Evolutionary conservation across 306 rosid species (phyloP).

Genomic region (Cicer pinnatifidum): DNA sequence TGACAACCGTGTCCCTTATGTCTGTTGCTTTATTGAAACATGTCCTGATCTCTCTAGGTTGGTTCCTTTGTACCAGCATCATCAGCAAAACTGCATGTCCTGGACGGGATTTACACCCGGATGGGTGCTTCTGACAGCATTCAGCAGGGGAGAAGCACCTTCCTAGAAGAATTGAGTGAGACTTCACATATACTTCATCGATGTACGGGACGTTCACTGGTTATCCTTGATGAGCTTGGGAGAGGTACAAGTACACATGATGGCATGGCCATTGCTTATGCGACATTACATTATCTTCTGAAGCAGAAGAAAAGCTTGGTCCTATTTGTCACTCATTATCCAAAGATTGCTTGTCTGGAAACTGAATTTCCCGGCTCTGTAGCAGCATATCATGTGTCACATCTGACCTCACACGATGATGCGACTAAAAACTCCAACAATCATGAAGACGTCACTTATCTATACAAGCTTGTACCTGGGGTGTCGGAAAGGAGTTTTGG

Average conservation of each 20-base stretch:
- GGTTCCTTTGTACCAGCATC: slow-evolving; percentile 96
- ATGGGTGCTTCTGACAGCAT: slow-evolving; percentile 99
- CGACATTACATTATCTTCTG: slow-evolving; percentile 78
- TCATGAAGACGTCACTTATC: slow-evolving; percentile 74
- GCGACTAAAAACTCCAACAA: slow-evolving; percentile 41
- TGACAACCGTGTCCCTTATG: slow-evolving; percentile 30
- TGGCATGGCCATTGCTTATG: slow-evolving; percentile 89
- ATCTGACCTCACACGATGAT: slow-evolving; percentile 65
- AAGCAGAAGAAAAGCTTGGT: slow-evolving; percentile 73
- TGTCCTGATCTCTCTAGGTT: slow-evolving; percentile 68
- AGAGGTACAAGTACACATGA: slow-evolving; percentile 98
- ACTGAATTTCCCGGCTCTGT: slow-evolving; percentile 77
- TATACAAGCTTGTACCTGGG: slow-evolving; percentile 85
- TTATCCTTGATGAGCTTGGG: slow-evolving; percentile 93
- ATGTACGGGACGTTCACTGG: slow-evolving; percentile 75
- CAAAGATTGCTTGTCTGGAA: slow-evolving; percentile 68
- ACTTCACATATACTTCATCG: slow-evolving; percentile 74
- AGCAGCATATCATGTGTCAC: slow-evolving; percentile 81
- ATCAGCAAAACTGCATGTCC: slow-evolving; percentile 77
- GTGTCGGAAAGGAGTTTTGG: slow-evolving; percentile 87
- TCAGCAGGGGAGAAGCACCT: slow-evolving; percentile 94
- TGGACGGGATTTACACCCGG: slow-evolving; percentile 85
- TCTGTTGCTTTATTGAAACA: slow-evolving; percentile 43
- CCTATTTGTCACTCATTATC: slow-evolving; percentile 94
- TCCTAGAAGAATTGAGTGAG: slow-evolving; percentile 88